These are phyloP conservation scores for Pestalotiopsis sp. DNA, from an alignment of 2,329 filamentous ascomycete species.

Conservation along the genomic window DNA sequence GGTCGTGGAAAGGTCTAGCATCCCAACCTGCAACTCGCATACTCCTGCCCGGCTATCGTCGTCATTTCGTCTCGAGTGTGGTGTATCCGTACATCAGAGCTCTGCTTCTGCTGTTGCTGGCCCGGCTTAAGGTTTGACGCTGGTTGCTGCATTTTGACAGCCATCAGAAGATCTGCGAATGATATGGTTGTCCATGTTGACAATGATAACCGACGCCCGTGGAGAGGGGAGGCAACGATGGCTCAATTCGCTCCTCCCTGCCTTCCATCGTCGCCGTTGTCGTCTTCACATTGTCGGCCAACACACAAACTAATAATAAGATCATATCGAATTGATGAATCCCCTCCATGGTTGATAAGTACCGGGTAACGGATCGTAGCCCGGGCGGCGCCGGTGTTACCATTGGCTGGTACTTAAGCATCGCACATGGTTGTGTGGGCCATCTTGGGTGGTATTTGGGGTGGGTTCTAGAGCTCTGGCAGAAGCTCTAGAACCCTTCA, in stretches of 20 bases:
- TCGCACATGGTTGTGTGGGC: neutral
- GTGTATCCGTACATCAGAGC: neutral
- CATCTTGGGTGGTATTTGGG: neutral
- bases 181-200: neutral
- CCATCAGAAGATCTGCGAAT: neutral
- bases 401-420: neutral
- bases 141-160: neutral
- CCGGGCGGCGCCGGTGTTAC: neutral
- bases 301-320: too few relatives aligned
- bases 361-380: neutral
- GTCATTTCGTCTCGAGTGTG: neutral
- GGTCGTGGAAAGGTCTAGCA: neutral
- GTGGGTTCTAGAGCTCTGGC: neutral
- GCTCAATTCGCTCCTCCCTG: too few relatives aligned
- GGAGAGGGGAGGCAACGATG: too few relatives aligned
- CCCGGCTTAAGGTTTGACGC: neutral
- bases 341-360: too few relatives aligned
- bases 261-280: neutral
- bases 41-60: neutral
- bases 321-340: neutral
- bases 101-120: neutral
- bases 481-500: constrained; percentile 3
- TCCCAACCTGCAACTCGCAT: neutral
- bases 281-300: neutral
- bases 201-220: neutral